phyloP scores from a whole-genome alignment of 1,139 yeast species.

The Suhomyces coccinellae region DNA sequence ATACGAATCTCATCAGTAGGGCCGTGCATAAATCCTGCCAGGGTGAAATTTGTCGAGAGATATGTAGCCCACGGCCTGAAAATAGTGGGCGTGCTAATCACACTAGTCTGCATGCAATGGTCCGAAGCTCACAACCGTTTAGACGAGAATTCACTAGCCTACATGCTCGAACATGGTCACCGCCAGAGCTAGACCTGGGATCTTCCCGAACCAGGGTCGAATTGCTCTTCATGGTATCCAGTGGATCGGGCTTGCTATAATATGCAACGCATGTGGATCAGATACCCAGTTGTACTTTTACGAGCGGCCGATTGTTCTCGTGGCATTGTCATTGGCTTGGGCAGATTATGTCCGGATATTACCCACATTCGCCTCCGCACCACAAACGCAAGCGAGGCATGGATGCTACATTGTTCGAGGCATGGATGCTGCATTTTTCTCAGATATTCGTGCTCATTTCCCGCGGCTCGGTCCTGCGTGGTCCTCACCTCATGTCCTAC shows the following conservation, averaged over 20 bases:
- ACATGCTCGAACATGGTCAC: not conserved
- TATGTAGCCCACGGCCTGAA: not conserved
- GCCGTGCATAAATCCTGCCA: not conserved
- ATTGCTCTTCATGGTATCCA: not conserved
- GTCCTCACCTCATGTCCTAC: not conserved
- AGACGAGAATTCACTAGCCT: not conserved
- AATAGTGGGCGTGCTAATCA: slow-evolving; percentile 1
- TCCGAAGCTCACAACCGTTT: not conserved
- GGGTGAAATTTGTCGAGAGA: not conserved
- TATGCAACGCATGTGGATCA: not conserved
- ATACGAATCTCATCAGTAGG: not conserved
- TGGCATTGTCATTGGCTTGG: not conserved
- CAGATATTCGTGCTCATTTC: not conserved
- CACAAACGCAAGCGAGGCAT: slow-evolving; percentile 5
- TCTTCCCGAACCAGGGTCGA: not conserved
- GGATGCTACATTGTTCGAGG: slow-evolving; percentile 1
- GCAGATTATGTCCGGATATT: not conserved
- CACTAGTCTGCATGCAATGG: slow-evolving; percentile 1
- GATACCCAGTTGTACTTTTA: not conserved
- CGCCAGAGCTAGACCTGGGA: no score
- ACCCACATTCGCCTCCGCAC: not conserved
- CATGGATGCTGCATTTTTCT: slow-evolving; percentile 1
- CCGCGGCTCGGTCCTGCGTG: not conserved
- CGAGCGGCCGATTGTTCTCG: not conserved
- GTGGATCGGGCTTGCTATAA: not conserved